These are phyloP conservation scores for Talaromyces sp. DNA, from an alignment of 2,329 filamentous ascomycete species.

Conservation along the genomic window DNA sequence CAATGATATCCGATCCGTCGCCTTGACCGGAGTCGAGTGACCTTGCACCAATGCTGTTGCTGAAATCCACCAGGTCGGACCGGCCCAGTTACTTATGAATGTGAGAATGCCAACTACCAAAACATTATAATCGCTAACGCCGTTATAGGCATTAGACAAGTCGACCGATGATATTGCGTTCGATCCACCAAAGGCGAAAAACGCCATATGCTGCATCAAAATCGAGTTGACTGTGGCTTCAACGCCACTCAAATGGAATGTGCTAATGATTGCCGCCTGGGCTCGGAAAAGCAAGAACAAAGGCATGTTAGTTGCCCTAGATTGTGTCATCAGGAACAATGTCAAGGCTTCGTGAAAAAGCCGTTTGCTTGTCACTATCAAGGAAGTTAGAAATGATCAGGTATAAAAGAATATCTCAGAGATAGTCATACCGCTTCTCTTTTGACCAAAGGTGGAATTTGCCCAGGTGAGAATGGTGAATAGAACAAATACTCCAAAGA, in stretches of 20 bases:
- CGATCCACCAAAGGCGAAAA: slow-evolving; percentile 84
- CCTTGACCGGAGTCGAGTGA: slow-evolving; percentile 15
- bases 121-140: slow-evolving; percentile 73
- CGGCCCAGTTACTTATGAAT: slow-evolving; percentile 87
- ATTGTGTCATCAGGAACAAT: slow-evolving; percentile 80
- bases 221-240: slow-evolving; percentile 66
- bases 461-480: slow-evolving; percentile 19
- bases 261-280: slow-evolving; percentile 50
- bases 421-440: neutral
- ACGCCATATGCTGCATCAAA: slow-evolving; percentile 72
- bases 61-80: slow-evolving; percentile 78
- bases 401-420: neutral
- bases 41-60: slow-evolving; percentile 42
- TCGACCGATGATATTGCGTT: slow-evolving; percentile 97
- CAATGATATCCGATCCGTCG: slow-evolving; percentile 50
- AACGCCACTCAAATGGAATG: slow-evolving; percentile 34
- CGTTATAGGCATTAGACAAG: slow-evolving; percentile 91
- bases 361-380: slow-evolving; percentile 14
- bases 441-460: slow-evolving; percentile 5
- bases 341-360: slow-evolving; percentile 61
- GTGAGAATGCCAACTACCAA: slow-evolving; percentile 75
- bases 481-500: slow-evolving; percentile 38
- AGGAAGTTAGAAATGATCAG: neutral
- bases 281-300: slow-evolving; percentile 70
- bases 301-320: slow-evolving; percentile 76